A percentile compares a stretch with the other conserved stretches of the same genome.
Conservation (phyloP, 371 early-diverging fungal species). For the Funneliformis caledonium region DNA sequence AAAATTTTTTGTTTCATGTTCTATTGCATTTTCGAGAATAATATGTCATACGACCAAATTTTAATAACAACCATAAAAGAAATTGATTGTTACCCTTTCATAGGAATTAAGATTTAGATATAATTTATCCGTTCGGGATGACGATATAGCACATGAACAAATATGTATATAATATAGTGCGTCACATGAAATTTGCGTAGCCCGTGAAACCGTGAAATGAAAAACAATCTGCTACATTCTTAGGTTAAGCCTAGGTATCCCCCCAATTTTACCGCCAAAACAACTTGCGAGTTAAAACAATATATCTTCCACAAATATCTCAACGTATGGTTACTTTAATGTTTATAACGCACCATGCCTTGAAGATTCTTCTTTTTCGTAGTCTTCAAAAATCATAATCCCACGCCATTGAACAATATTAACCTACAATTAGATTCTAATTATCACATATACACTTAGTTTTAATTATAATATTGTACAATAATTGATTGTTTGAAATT, state of each 20-base stretch:
- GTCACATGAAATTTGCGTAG: too few relatives aligned
- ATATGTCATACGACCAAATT: not conserved
- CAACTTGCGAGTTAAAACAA: not conserved
- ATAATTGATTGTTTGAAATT: not conserved
- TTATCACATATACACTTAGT: not conserved
- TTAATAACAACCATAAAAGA: not conserved
- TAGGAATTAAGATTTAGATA: not conserved
- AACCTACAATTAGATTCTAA: not conserved
- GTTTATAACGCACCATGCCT: not conserved
- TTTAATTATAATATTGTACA: not conserved
- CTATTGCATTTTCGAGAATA: not conserved
- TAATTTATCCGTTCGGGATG: too few relatives aligned
- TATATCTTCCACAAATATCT: not conserved
- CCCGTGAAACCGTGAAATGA: not conserved
- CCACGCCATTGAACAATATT: conserved; percentile 3
- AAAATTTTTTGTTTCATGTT: not conserved
- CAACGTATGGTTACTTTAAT: not conserved
- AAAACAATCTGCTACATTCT: not conserved
- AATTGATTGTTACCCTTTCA: not conserved
- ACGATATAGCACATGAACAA: too few relatives aligned
- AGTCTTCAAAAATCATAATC: not conserved
- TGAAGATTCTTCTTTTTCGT: too few relatives aligned
- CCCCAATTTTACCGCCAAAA: not conserved
- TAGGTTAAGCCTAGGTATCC: not conserved
- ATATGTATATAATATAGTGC: too few relatives aligned